These are phyloP conservation scores for Acorus gramineus DNA, from an alignment of 106 monocot genomes.

Conservation along the genomic window DNA sequence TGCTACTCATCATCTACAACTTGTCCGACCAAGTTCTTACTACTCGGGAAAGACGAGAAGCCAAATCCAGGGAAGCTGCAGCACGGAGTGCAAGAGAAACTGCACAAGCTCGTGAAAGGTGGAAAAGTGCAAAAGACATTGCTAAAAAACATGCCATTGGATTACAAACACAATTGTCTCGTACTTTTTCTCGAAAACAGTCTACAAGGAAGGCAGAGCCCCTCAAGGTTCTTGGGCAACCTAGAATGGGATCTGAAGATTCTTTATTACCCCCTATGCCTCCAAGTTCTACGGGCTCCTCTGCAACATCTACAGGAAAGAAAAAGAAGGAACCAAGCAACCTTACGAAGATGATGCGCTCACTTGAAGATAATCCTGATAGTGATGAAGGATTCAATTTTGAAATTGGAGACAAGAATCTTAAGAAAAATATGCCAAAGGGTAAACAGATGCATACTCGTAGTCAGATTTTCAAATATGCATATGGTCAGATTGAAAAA, in stretches of 20 bases:
- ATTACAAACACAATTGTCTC: slow-evolving; percentile 47
- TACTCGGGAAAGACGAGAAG: slow-evolving; percentile 64
- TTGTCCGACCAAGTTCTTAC: slow-evolving; percentile 69
- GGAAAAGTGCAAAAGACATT: slow-evolving; percentile 73
- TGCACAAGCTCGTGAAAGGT: slow-evolving; percentile 76
- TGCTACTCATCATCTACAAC: slow-evolving; percentile 83
- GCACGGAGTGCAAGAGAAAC: slow-evolving; percentile 75
- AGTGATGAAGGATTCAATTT: slow-evolving; percentile 49
- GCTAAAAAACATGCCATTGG: slow-evolving; percentile 68
- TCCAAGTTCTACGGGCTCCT: slow-evolving; percentile 9
- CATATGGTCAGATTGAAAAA: slow-evolving; percentile 93
- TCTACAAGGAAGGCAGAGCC: slow-evolving; percentile 18
- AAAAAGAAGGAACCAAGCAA: slow-evolving; percentile 39
- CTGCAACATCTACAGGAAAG: slow-evolving; percentile 10
- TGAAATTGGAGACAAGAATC: slow-evolving; percentile 66
- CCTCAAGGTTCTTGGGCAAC: slow-evolving; percentile 1
- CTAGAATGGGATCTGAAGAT: slow-evolving; percentile 2
- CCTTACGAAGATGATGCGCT: slow-evolving; percentile 39
- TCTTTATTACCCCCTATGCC: not conserved
- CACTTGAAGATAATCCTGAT: slow-evolving; percentile 49
- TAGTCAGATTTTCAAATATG: slow-evolving; percentile 88
- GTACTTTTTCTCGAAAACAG: slow-evolving; percentile 65
- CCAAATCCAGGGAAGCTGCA: slow-evolving; percentile 89
- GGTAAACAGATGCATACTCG: slow-evolving; percentile 69
- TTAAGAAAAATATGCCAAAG: slow-evolving; percentile 44